phyloP scores from a whole-genome alignment of 129 eudicot genomes.

The Chrysanthemum makinoi region DNA sequence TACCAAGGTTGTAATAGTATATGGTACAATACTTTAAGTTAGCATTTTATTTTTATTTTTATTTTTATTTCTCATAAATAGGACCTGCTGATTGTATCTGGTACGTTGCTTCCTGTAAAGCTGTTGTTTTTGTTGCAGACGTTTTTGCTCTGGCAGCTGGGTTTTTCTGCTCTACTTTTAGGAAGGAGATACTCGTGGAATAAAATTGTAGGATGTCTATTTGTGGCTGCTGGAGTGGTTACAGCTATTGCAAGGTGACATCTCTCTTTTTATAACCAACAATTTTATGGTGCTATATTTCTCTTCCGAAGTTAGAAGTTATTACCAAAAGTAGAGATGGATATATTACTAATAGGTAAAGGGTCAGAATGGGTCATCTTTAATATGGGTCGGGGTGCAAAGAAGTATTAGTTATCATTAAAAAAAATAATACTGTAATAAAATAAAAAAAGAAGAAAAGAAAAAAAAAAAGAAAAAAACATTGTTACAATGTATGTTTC shows the following conservation, averaged over 20 bases:
- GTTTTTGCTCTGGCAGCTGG: slow-evolving; percentile 91
- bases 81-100: background rate
- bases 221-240: slow-evolving; percentile 87
- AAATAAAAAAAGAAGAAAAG: no score
- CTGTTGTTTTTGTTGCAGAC: slow-evolving; percentile 54
- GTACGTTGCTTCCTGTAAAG: slow-evolving; percentile 10
- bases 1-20: background rate
- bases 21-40: slow-evolving; percentile 3
- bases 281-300: background rate
- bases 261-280: slow-evolving; percentile 7
- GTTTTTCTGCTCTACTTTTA: slow-evolving; percentile 61
- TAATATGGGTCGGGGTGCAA: no score
- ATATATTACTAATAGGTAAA: no score
- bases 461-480: no score
- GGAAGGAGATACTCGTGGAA: slow-evolving; percentile 72
- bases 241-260: slow-evolving; percentile 76
- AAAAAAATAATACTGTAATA: no score
- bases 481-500: no score
- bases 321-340: background rate
- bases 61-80: background rate
- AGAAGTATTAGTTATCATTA: no score
- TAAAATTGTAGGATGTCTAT: slow-evolving; percentile 70
- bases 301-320: slow-evolving; percentile 17
- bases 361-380: no score
- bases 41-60: background rate